Percentiles rank a stretch among this genome's conserved stretches.
These are phyloP conservation scores for Meredithiella fracta DNA, from an alignment of 2,329 filamentous ascomycete species.

Conservation along the genomic window DNA sequence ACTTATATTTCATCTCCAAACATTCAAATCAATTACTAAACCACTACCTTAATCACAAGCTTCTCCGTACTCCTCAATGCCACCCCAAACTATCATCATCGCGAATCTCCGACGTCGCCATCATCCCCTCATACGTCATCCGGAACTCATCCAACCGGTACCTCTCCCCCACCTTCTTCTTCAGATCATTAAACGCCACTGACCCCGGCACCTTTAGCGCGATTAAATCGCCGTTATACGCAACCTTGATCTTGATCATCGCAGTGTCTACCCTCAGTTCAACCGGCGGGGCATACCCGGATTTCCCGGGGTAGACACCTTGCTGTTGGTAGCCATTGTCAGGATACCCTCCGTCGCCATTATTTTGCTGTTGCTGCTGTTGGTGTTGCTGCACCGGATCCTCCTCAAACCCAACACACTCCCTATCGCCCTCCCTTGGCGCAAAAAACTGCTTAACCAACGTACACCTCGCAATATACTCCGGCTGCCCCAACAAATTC, in stretches of 20 bases:
- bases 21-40: too few species aligned
- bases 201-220: slow-evolving; percentile 76
- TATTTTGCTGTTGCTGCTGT: slow-evolving; percentile 29
- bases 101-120: slow-evolving; percentile 30
- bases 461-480: slow-evolving; percentile 68
- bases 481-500: slow-evolving; percentile 66
- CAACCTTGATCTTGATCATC: slow-evolving; percentile 82
- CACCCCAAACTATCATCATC: slow-evolving; percentile 18
- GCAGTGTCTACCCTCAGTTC: slow-evolving; percentile 22
- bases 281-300: too few species aligned
- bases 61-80: slow-evolving; percentile 78
- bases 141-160: slow-evolving; percentile 33
- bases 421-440: slow-evolving; percentile 79
- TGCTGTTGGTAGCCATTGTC: neutral
- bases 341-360: neutral
- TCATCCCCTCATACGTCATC: slow-evolving; percentile 52
- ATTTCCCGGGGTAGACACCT: too few species aligned
- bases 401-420: slow-evolving; percentile 68
- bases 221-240: slow-evolving; percentile 81
- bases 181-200: slow-evolving; percentile 60
- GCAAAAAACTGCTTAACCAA: slow-evolving; percentile 84
- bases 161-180: slow-evolving; percentile 70
- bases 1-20: too few species aligned
- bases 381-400: slow-evolving; percentile 56
- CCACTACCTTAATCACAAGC: slow-evolving; percentile 64